Evolutionary conservation across 2,329 filamentous ascomycete genomes (phyloP), one percentile per base, ranked within the genome.

Genomic region (Cercospora sp.): DNA sequence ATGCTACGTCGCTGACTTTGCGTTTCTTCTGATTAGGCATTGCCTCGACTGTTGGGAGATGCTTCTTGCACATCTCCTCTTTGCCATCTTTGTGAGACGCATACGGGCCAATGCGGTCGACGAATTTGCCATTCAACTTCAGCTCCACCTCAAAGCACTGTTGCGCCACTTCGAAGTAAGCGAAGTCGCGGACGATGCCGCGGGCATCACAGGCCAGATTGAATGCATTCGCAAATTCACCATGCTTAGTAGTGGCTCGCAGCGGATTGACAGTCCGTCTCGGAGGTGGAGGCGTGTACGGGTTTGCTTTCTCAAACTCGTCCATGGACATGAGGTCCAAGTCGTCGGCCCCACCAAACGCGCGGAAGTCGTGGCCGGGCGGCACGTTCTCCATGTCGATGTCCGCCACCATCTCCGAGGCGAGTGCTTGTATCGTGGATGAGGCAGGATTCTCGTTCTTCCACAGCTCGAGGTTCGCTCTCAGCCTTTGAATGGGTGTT

Each of bases 21-120:
- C 60, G 67, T 63, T 73, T 73, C 69, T 69, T 73, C 26, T 28
- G 75, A 42, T 67, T 42, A 73, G 64, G 57, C 64, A 61, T 65
- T 2, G 23, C 28, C 12, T 65, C 64, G 9, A 65, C 58, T 8
- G 40, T 65, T 5, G 57, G 42, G 4, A 65, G 18, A 55, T 65
- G 64, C 64, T 65, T 65, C 71, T 76, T 76, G 51, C 78, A 78
- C 23, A 80, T 60, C 1, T 74, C 78, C 66, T 83, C 82, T 65
- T 81, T 82, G 0, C 80, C 81, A 60, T 81, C 79, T 66, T 80
- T 79, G 74, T 84, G 83, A 45, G 74, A 80, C 7, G 72, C 71
- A 69, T 76, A 81, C 16, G 70, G 72, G 2, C 74, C 75, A 7
- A 72, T 73, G 3, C 70, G 69, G 20, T 75, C 67, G 12, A 74